A percentile compares a stretch with the other conserved stretches of the same genome.
Evolutionary conservation across 2,329 filamentous ascomycete genomes (phyloP).

Genomic region (Akanthomyces muscarius): DNA sequence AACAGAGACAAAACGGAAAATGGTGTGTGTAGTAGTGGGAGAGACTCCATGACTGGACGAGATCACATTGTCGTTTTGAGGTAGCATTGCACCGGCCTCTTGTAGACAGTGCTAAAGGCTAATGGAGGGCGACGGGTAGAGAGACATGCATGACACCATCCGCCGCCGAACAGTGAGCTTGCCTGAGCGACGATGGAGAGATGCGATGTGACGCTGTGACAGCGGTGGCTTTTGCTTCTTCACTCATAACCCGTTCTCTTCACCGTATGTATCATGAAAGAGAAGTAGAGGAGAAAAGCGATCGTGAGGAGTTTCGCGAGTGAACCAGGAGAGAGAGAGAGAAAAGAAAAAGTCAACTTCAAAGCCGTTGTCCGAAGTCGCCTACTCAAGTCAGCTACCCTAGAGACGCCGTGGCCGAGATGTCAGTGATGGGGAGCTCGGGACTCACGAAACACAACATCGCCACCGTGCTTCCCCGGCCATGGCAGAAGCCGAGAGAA

Average conservation of each 20-base stretch:
- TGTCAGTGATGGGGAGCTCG: no score
- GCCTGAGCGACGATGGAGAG: neutral
- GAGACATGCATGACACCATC: neutral
- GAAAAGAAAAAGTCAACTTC: no score
- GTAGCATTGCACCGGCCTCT: neutral
- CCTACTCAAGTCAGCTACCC: no score
- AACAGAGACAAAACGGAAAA: no score
- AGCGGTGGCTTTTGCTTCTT: neutral
- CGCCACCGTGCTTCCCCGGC: neutral
- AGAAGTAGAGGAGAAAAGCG: no score
- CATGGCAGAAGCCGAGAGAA: neutral
- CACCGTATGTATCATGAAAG: neutral
- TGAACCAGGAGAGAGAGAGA: no score
- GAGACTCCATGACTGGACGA: neutral
- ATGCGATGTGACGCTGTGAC: constrained; percentile 1
- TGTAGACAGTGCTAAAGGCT: neutral
- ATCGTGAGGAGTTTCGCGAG: no score
- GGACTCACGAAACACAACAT: no score
- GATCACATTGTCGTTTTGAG: constrained; percentile 2
- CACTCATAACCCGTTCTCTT: no score
- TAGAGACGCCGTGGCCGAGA: no score
- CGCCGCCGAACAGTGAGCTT: neutral
- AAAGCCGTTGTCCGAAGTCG: no score
- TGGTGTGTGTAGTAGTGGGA: neutral
- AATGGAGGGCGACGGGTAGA: neutral